phyloP scores from a whole-genome alignment of 345 rosid genomes.

The Cardamine resedifolia region DNA sequence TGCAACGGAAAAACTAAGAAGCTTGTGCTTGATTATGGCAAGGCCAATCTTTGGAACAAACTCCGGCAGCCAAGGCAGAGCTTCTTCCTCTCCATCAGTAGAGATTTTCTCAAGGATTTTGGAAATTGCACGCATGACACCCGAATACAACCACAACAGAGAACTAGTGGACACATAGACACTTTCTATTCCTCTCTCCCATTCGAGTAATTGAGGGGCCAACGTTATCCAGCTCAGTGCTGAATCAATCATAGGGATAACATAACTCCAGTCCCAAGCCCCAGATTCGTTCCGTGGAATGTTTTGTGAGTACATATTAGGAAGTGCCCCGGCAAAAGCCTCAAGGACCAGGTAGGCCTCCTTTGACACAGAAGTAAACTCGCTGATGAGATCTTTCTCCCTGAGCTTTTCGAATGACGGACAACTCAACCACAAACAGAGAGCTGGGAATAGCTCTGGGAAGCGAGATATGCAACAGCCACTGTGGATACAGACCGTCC shows the following conservation, averaged over 20 bases:
- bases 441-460: slow-evolving; percentile 69
- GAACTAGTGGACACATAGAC: slow-evolving; percentile 40
- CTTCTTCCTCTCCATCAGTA: slow-evolving; percentile 34
- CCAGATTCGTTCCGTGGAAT: slow-evolving; percentile 33
- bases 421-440: slow-evolving; percentile 84
- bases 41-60: slow-evolving; percentile 90
- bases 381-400: slow-evolving; percentile 55
- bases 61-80: slow-evolving; percentile 75
- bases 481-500: slow-evolving; percentile 71
- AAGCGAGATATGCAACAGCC: slow-evolving; percentile 68
- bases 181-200: slow-evolving; percentile 34
- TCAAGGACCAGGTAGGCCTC: slow-evolving; percentile 77
- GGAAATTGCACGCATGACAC: slow-evolving; percentile 62
- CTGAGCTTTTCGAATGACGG: slow-evolving; percentile 65
- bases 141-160: slow-evolving; percentile 70
- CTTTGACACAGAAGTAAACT: slow-evolving; percentile 63
- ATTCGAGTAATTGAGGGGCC: slow-evolving; percentile 47
- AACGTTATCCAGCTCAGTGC: slow-evolving; percentile 68
- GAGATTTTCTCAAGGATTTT: slow-evolving; percentile 65
- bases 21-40: slow-evolving; percentile 56
- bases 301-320: slow-evolving; percentile 52
- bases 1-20: slow-evolving; percentile 48
- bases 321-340: slow-evolving; percentile 75
- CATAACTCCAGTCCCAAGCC: slow-evolving; percentile 83
- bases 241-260: slow-evolving; percentile 68